Percentiles rank a stretch among this genome's conserved stretches.
Evolutionary conservation across 306 rosid genomes (phyloP).

Genomic region (Vigna trinervia): DNA sequence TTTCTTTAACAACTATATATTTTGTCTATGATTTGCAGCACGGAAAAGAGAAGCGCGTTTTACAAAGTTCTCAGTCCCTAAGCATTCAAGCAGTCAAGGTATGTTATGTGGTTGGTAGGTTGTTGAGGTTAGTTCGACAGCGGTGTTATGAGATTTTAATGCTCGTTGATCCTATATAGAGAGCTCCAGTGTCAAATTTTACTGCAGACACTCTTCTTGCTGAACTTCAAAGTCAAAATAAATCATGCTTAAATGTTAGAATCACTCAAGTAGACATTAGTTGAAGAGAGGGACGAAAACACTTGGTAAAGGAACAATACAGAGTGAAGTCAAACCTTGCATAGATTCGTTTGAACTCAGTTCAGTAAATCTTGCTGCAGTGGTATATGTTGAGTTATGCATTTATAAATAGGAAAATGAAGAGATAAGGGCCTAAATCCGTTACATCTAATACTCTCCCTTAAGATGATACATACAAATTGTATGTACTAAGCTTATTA

Average conservation of each 20-base stretch:
- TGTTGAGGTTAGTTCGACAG: slow-evolving; percentile 19
- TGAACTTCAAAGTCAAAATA: slow-evolving; percentile 12
- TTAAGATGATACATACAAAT: too few species aligned
- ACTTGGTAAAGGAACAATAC: background rate
- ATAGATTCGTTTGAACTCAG: background rate
- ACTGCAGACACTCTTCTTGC: background rate
- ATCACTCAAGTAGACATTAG: slow-evolving; percentile 6
- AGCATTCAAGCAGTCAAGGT: slow-evolving; percentile 65
- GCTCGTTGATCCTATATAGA: background rate
- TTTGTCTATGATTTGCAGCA: slow-evolving; percentile 61
- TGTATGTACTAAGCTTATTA: too few species aligned
- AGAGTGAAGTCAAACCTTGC: slow-evolving; percentile 33
- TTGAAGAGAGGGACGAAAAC: slow-evolving; percentile 10
- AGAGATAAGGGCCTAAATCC: too few species aligned
- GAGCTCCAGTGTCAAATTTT: background rate
- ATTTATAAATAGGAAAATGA: too few species aligned
- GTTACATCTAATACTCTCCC: too few species aligned
- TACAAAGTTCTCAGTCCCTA: slow-evolving; percentile 65
- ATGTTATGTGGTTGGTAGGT: slow-evolving; percentile 32
- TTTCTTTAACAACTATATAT: background rate
- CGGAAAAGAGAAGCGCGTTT: slow-evolving; percentile 64
- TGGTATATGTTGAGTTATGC: too few species aligned
- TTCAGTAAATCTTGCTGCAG: slow-evolving; percentile 9
- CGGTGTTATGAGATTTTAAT: slow-evolving; percentile 4
- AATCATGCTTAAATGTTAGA: slow-evolving; percentile 12